A percentile compares a stretch with the other conserved stretches of the same genome.
Evolutionary conservation across 2,329 filamentous ascomycete genomes (phyloP).

Genomic region (Ceratocystis smalleyi): DNA sequence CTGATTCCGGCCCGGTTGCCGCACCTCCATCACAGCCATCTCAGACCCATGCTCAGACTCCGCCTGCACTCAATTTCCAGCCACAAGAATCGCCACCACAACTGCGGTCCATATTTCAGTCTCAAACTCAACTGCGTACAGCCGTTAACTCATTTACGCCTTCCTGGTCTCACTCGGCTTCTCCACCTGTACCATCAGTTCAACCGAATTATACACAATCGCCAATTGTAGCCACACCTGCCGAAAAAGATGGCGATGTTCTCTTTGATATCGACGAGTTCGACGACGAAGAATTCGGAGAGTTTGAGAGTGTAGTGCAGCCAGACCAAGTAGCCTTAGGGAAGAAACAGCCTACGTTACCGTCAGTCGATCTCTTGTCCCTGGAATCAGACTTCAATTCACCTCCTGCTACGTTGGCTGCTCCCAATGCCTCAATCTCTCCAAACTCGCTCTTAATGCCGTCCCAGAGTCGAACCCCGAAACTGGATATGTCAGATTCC

Average conservation of each 20-base stretch:
- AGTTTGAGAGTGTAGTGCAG: slow-evolving; percentile 27
- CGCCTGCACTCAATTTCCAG: not conserved
- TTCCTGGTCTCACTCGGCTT: not conserved
- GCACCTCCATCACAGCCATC: not conserved
- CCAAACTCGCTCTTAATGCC: slow-evolving; percentile 17
- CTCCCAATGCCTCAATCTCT: not conserved
- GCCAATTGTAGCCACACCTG: slow-evolving; percentile 17
- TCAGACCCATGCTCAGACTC: not conserved
- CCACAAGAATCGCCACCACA: not conserved
- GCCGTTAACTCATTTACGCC: not conserved
- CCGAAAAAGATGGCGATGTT: slow-evolving; percentile 34
- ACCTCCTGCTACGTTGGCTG: not conserved
- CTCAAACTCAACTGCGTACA: not conserved
- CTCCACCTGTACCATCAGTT: not conserved
- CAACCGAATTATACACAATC: not conserved
- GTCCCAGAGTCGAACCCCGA: slow-evolving; percentile 3
- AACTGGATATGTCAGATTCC: not conserved
- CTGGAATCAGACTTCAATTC: slow-evolving; percentile 19
- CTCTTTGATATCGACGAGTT: slow-evolving; percentile 46
- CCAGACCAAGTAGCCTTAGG: not conserved
- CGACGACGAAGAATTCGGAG: slow-evolving; percentile 31
- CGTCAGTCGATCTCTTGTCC: slow-evolving; percentile 29
- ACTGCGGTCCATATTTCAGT: slow-evolving; percentile 8
- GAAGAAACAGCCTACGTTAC: slow-evolving; percentile 14
- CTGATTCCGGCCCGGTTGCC: not conserved